phyloP scores from a whole-genome alignment of 2,329 filamentous ascomycete genomes.

The Nothomitra cinnamomea region DNA sequence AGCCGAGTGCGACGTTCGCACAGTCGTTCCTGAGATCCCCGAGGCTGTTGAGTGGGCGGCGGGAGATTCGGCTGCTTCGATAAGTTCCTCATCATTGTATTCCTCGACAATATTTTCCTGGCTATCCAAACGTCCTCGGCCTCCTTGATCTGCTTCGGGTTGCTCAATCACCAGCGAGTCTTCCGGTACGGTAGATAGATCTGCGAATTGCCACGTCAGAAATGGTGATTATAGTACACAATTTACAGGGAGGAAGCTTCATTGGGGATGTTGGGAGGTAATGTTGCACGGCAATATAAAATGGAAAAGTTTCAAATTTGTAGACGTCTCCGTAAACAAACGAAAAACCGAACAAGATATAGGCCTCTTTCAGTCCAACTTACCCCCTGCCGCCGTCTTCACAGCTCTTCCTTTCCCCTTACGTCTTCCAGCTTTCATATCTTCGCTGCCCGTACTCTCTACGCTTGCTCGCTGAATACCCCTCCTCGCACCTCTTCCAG shows the following conservation, averaged over 20 bases:
- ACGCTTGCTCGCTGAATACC: conserved; percentile 17
- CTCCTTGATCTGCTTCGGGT: neutral
- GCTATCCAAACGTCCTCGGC: neutral
- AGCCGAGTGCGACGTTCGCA: conserved; percentile 28
- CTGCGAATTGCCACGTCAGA: conserved; percentile 13
- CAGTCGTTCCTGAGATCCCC: conserved; percentile 30
- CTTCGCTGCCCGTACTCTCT: conserved; percentile 15
- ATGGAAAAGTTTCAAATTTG: neutral
- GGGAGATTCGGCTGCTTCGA: conserved; percentile 17
- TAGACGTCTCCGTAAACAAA: neutral
- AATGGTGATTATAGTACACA: neutral
- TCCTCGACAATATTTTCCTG: neutral
- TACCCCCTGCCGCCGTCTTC: conserved; percentile 8
- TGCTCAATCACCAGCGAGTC: conserved; percentile 5
- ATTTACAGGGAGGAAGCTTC: neutral
- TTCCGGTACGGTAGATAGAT: conserved; percentile 17
- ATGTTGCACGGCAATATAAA: neutral
- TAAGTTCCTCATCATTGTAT: neutral
- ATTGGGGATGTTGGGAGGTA: neutral
- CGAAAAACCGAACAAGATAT: neutral
- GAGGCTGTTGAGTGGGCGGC: conserved; percentile 26
- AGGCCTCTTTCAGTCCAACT: neutral
- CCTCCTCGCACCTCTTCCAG: conserved; percentile 14
- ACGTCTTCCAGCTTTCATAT: conserved; percentile 8
- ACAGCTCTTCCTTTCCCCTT: conserved; percentile 12